Percentiles rank a stretch among this genome's conserved stretches.
Evolutionary conservation across 768 basidiomycete genomes (phyloP).

Genomic region (Coprinopsis sp.): DNA sequence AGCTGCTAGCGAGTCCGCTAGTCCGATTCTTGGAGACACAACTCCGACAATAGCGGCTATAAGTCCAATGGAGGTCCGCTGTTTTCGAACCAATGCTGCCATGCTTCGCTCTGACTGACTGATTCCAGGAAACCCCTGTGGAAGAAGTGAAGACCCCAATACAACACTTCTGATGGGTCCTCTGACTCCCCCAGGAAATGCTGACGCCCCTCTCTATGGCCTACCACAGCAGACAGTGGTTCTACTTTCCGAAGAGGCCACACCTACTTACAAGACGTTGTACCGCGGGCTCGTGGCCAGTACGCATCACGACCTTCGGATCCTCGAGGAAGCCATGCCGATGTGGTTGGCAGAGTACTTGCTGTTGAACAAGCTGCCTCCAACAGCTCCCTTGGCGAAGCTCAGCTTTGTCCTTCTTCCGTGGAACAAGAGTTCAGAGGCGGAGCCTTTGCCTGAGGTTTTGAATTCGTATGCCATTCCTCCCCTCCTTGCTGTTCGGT

Average conservation of each 20-base stretch:
- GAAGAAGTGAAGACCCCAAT: constrained; percentile 42
- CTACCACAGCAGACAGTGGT: constrained; percentile 60
- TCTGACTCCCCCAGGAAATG: constrained; percentile 60
- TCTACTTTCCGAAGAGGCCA: constrained; percentile 77
- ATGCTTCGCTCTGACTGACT: not conserved
- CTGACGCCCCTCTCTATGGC: constrained; percentile 65
- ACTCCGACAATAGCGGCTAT: constrained; percentile 24
- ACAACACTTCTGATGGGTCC: constrained; percentile 53
- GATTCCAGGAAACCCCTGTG: constrained; percentile 10
- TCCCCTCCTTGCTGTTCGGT: not conserved
- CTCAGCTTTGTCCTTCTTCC: constrained; percentile 88
- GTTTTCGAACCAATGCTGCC: not conserved
- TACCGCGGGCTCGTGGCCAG: constrained; percentile 71
- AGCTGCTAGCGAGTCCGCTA: constrained; percentile 29
- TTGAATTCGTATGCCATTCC: constrained; percentile 68
- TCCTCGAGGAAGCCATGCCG: constrained; percentile 76
- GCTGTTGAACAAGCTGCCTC: constrained; percentile 56
- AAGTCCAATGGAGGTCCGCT: constrained; percentile 14
- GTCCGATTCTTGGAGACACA: constrained; percentile 19
- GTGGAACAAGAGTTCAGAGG: constrained; percentile 56
- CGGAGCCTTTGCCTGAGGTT: constrained; percentile 69
- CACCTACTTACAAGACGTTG: constrained; percentile 67
- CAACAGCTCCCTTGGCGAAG: constrained; percentile 56
- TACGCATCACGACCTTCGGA: constrained; percentile 33
- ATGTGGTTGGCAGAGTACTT: constrained; percentile 88